Conservation (phyloP, 352 stramenopile species). For the Saprolegnia diclina region DNA sequence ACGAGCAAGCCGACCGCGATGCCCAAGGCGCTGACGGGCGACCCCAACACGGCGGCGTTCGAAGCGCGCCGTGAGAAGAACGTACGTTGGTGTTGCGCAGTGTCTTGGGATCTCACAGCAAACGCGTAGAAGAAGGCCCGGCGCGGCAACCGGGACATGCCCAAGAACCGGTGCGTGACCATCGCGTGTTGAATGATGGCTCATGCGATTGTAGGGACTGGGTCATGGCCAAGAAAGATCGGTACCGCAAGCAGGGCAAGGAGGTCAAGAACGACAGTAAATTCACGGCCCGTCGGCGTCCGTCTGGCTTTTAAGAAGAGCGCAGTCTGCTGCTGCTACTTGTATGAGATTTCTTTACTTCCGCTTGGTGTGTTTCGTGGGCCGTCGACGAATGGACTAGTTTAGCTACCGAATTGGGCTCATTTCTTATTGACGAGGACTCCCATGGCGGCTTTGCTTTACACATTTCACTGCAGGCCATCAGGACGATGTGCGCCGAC, state of each 20-base stretch:
- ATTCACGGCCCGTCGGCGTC: conserved; percentile 96
- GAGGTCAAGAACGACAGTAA: conserved; percentile 97
- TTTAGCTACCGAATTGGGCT: too few relatives aligned
- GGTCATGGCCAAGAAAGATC: conserved; percentile 98
- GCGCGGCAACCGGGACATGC: conserved; percentile 37
- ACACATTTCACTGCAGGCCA: too few relatives aligned
- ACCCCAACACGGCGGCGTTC: conserved; percentile 50
- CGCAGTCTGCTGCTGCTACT: neutral
- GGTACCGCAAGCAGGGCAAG: conserved; percentile 96
- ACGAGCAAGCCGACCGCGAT: conserved; percentile 44
- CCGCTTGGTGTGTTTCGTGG: too few relatives aligned
- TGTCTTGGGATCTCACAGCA: too few relatives aligned
- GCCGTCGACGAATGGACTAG: too few relatives aligned
- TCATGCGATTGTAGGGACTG: conserved; percentile 73
- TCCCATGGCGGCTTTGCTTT: too few relatives aligned
- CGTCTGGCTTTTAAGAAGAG: conserved; percentile 94
- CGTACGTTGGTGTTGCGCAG: conserved; percentile 40
- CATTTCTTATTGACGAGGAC: too few relatives aligned
- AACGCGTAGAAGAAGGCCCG: conserved; percentile 24
- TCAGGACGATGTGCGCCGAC: too few relatives aligned
- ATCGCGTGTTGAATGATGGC: neutral
- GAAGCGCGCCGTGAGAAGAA: conserved; percentile 50
- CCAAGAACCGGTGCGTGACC: conserved; percentile 55
- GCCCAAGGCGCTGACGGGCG: conserved; percentile 73
- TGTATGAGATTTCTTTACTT: neutral